A percentile compares a stretch with the other conserved stretches of the same genome.
Evolutionary conservation across 345 rosid genomes (phyloP).

Genomic region (Cochlearia excelsa): DNA sequence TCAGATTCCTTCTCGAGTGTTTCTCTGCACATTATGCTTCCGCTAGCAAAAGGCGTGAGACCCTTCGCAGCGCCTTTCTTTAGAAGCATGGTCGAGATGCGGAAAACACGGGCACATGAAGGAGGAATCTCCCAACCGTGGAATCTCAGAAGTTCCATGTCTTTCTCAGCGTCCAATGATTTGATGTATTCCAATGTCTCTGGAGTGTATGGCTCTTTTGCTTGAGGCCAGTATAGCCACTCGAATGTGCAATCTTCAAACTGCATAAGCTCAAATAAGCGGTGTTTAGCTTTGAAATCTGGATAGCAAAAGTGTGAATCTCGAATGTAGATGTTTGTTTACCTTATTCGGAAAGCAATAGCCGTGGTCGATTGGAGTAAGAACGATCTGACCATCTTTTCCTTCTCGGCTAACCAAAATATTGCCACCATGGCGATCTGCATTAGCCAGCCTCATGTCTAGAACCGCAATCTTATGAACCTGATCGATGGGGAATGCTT

Average conservation of each 20-base stretch:
- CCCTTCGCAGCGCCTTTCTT: slow-evolving; percentile 74
- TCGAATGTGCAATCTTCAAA: slow-evolving; percentile 93
- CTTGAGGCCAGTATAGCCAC: slow-evolving; percentile 96
- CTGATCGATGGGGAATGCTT: slow-evolving; percentile 65
- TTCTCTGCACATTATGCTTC: slow-evolving; percentile 77
- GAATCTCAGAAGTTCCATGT: slow-evolving; percentile 56
- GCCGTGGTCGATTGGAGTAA: slow-evolving; percentile 86
- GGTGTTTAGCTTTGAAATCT: background rate
- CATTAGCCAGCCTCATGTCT: slow-evolving; percentile 90
- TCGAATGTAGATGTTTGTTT: slow-evolving; percentile 8
- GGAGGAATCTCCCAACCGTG: slow-evolving; percentile 73
- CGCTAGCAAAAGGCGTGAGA: slow-evolving; percentile 63
- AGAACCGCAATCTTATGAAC: slow-evolving; percentile 85
- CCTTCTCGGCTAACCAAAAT: slow-evolving; percentile 62
- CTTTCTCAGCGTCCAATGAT: slow-evolving; percentile 58
- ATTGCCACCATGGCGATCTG: slow-evolving; percentile 93
- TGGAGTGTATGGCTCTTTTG: slow-evolving; percentile 57
- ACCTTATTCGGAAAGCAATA: slow-evolving; percentile 82
- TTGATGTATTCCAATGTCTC: slow-evolving; percentile 57
- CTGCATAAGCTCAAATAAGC: slow-evolving; percentile 35
- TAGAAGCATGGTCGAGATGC: slow-evolving; percentile 75
- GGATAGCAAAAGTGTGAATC: background rate
- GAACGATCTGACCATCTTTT: slow-evolving; percentile 44
- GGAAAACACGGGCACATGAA: slow-evolving; percentile 47
- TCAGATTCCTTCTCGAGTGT: slow-evolving; percentile 52